These are phyloP conservation scores for Dioscorea alata DNA, from an alignment of 106 monocot genomes.

Conservation along the genomic window DNA sequence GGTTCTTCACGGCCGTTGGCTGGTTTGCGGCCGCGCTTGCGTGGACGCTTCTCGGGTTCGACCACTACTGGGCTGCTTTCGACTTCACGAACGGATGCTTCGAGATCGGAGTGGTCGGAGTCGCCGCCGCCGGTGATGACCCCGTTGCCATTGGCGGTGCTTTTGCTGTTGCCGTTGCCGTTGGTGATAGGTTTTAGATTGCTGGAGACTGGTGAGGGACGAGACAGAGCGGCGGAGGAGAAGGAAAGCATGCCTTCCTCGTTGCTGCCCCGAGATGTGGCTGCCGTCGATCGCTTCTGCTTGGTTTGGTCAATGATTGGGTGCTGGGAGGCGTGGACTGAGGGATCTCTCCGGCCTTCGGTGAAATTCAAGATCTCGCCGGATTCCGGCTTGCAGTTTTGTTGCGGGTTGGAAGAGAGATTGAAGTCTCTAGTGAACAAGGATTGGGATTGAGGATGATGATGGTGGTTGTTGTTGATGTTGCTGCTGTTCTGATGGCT, in stretches of 20 bases:
- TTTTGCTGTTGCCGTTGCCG: too few relatives aligned
- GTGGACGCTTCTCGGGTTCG: constrained; percentile 57
- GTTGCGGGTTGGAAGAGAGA: constrained; percentile 23
- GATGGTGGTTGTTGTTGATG: too few relatives aligned
- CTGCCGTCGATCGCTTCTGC: constrained; percentile 34
- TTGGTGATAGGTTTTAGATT: background rate
- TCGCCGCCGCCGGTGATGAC: constrained; percentile 25
- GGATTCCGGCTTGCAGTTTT: constrained; percentile 47
- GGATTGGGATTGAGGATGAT: constrained; percentile 1
- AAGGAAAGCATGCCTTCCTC: constrained; percentile 84
- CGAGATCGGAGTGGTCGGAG: constrained; percentile 78
- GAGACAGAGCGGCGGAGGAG: constrained; percentile 38
- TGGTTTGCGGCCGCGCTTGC: constrained; percentile 80
- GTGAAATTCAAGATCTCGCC: constrained; percentile 59
- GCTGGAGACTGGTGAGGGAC: constrained; percentile 5
- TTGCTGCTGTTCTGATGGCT: constrained; percentile 12
- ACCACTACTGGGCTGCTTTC: constrained; percentile 41
- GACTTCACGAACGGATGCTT: constrained; percentile 68
- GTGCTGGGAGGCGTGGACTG: constrained; percentile 21
- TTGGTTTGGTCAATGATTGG: constrained; percentile 17
- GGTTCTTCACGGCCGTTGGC: constrained; percentile 88
- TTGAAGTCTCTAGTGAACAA: constrained; percentile 39
- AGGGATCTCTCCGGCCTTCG: constrained; percentile 26
- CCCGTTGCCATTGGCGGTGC: too few relatives aligned
- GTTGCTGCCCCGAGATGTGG: constrained; percentile 39